phyloP scores from a whole-genome alignment of 2,329 filamentous ascomycete genomes.

The Cordyceps cateniannulata region DNA sequence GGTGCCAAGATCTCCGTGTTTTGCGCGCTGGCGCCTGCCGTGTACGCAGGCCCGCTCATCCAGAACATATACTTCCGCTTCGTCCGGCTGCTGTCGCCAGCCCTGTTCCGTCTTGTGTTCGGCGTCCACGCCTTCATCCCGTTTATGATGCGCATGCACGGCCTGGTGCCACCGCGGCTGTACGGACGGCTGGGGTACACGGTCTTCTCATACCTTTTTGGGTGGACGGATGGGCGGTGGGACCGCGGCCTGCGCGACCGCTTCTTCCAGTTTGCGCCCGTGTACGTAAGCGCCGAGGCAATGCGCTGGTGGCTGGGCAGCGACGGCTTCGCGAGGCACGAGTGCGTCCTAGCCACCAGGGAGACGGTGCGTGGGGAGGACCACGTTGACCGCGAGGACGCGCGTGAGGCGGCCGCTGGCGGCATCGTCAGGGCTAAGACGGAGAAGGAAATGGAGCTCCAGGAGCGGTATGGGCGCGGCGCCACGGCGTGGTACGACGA shows the following conservation, averaged over 20 bases:
- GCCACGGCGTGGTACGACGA: slow-evolving; percentile 75
- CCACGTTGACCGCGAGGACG: slow-evolving; percentile 45
- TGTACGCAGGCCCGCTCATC: slow-evolving; percentile 81
- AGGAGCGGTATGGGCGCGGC: slow-evolving; percentile 36
- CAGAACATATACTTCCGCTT: slow-evolving; percentile 88
- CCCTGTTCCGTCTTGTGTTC: slow-evolving; percentile 73
- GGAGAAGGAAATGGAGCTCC: slow-evolving; percentile 24
- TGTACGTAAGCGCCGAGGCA: slow-evolving; percentile 81
- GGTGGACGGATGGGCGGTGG: slow-evolving; percentile 82
- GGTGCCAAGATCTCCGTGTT: slow-evolving; percentile 81
- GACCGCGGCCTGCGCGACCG: slow-evolving; percentile 71
- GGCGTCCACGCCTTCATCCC: slow-evolving; percentile 93
- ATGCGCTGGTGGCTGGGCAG: slow-evolving; percentile 95
- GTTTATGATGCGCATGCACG: slow-evolving; percentile 82
- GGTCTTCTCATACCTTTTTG: slow-evolving; percentile 84
- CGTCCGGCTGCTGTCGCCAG: slow-evolving; percentile 72
- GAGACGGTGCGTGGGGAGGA: slow-evolving; percentile 61
- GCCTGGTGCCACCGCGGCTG: slow-evolving; percentile 53
- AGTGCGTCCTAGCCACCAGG: slow-evolving; percentile 77
- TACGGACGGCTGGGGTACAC: slow-evolving; percentile 82
- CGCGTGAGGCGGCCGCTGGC: slow-evolving; percentile 2
- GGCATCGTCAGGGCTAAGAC: slow-evolving; percentile 14
- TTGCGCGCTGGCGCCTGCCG: slow-evolving; percentile 84
- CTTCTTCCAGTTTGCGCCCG: slow-evolving; percentile 88
- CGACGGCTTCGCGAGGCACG: slow-evolving; percentile 72